Evolutionary conservation across 176 grass and related monocot species (phyloP).

Genomic region (Dactylis glomerata): DNA sequence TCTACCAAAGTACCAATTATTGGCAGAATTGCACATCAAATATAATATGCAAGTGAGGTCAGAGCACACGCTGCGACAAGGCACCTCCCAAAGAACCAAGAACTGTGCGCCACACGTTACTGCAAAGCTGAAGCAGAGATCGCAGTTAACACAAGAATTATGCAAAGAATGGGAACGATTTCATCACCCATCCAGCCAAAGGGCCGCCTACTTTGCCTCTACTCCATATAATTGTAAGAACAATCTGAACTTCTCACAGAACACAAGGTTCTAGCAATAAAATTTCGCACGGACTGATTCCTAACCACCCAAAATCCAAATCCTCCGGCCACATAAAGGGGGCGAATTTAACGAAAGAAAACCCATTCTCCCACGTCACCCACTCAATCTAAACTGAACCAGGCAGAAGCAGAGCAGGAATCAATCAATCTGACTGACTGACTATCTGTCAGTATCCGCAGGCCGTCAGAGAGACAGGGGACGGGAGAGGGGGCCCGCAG

Average conservation of each 20-base stretch:
- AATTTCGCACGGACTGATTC: neutral
- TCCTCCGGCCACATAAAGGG: neutral
- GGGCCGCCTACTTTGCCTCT: neutral
- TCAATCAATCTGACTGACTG: neutral
- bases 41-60: neutral
- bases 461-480: neutral
- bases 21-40: neutral
- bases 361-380: neutral
- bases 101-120: neutral
- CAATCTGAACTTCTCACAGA: neutral
- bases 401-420: neutral
- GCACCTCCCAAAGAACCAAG: neutral
- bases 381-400: neutral
- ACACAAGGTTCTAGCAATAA: neutral
- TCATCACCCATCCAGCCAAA: neutral
- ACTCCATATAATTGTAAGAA: neutral
- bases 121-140: neutral
- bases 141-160: neutral
- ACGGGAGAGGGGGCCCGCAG: no score
- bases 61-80: neutral
- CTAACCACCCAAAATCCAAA: neutral
- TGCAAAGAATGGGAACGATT: neutral
- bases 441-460: neutral
- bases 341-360: neutral
- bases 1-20: neutral